phyloP scores from a whole-genome alignment of 2,329 filamentous ascomycete genomes.

The Ceratocystis variospora region DNA sequence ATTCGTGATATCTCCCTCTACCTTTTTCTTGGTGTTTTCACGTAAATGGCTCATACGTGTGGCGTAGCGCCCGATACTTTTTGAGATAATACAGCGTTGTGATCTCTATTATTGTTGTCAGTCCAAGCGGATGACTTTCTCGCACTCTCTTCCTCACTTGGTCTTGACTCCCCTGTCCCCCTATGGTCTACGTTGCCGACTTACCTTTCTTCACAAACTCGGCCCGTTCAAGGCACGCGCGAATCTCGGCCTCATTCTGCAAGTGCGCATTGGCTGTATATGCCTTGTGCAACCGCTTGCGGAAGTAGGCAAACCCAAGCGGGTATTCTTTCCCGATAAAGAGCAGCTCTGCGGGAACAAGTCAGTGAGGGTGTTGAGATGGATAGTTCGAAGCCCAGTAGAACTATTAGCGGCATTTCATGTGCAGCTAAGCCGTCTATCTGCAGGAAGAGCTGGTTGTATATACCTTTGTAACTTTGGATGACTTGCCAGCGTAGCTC shows the following conservation, averaged over 20 bases:
- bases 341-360: constrained; percentile 52
- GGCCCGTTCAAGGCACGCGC: constrained; percentile 58
- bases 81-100: constrained; percentile 92
- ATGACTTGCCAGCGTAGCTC: constrained; percentile 66
- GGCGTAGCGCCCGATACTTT: constrained; percentile 70
- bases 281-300: constrained; percentile 65
- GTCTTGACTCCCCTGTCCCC: background rate
- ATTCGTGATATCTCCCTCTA: background rate
- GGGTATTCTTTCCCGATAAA: constrained; percentile 78
- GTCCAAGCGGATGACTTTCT: background rate
- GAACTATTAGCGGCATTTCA: background rate
- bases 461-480: constrained; percentile 72
- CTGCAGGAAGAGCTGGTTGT: background rate
- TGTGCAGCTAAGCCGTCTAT: too few species aligned
- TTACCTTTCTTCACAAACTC: constrained; percentile 88
- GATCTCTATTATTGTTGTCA: constrained; percentile 47
- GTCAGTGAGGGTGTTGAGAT: background rate
- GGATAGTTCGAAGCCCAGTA: background rate
- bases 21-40: constrained; percentile 12
- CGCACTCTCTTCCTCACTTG: too few species aligned
- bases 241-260: constrained; percentile 60
- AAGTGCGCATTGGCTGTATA: constrained; percentile 64
- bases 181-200: constrained; percentile 9
- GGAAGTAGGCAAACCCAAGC: constrained; percentile 67
- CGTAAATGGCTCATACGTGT: constrained; percentile 51